Base-by-base conservation (phyloP, 768 basidiomycete genomes). In the Leccinum olivaceopallidum region DNA sequence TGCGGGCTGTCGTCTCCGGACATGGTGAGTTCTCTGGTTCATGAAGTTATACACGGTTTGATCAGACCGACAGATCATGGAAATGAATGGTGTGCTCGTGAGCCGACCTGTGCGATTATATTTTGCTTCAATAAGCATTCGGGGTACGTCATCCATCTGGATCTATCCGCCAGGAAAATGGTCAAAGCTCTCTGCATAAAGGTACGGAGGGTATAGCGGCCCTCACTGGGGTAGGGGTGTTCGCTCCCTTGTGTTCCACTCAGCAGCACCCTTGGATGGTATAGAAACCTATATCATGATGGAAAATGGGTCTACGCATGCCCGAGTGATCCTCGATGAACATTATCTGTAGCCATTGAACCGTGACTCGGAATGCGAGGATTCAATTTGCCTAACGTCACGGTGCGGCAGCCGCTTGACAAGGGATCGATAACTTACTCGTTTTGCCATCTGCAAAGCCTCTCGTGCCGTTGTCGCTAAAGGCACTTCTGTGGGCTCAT, bases 51-150 rank as follows among this genome's bases (percentile, higher is more conserved):
- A 6, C 59, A 22, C 26, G 1, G 56, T 24, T 34, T 59, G 42
- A 63, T 36, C 18, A 13, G 16, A 44, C 53, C 9, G 16, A 36
- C 63, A 88, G 89, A 88, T 68, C 90, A 92, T 63, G 90, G 90
- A 1, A 81, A 91, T 60, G 88, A 90, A 69, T 92, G 90, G 90
- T 92, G 90, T 61, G 81, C 82, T 8, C 83, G 87, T 18, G 87
- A 90, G 61, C 80, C 81, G 2, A 79, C 78, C 4, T 84, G 84
- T 61, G 75, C 83, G 44, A 80, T 88, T 9, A 81, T 88, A 0
- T 89, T 90, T 70, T 92, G 90, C 69, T 92, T 91, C 63, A 42
- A 82, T 67, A 91, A 91, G 69, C 90, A 91, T 68, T 87, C 88
- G 2, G 89, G 89, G 85, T 89, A 64, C 13, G 68, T 69, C 50